Base-by-base conservation (phyloP, 2,329 filamentous ascomycete genomes). In the Fusarium sp. region DNA sequence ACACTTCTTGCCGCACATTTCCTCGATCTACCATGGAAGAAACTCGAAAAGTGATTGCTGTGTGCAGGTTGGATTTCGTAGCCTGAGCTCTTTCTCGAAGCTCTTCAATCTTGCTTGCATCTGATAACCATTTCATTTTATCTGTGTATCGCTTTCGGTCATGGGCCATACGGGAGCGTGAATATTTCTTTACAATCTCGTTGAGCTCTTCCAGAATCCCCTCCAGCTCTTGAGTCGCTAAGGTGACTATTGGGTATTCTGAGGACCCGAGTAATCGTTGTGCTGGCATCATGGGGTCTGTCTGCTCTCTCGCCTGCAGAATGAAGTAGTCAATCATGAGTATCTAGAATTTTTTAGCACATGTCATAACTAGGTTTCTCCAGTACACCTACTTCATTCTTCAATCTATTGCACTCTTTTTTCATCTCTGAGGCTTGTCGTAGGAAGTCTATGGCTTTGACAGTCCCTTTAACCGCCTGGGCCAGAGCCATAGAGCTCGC, bases 281-380 rank as follows among this genome's bases (percentile, higher is more conserved):
- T 0, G 39, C 20, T 24, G 44, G 42, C 14, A 36, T 39, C 9
- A 22, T 36, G 0, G 42, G 56, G 3, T 22, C 41, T 5, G 58
- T 55, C 3, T 58, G 54, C 1, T 56, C 50, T 36, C 28, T 66
- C 5, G 71, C 70, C 1, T 63, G 48, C 10, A 41, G 9, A 0
- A 74, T 64, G 20, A 74, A 68, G 14, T 6, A 62, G 7, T 74
- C 58, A 0, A 74, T 73, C 30, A 61, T 74, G 10, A 64, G 32
- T 3, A 73, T 58, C 66, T 73, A 1, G 1, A 7, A 3, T n/a
- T 14, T 1, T 3, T 73, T 5, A 74, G 45, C 6, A 26, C 26
- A 26, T 26, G 26, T 6, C 26, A 26, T 26, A 26, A 26, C 26
- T 26, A 26, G 26, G 26, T 26, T 26, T 26, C 26, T 26, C 26